Percentiles rank a stretch among this genome's conserved stretches.
These are phyloP conservation scores for Trichoderma gracile DNA, from an alignment of 2,329 filamentous ascomycete genomes.

Conservation along the genomic window DNA sequence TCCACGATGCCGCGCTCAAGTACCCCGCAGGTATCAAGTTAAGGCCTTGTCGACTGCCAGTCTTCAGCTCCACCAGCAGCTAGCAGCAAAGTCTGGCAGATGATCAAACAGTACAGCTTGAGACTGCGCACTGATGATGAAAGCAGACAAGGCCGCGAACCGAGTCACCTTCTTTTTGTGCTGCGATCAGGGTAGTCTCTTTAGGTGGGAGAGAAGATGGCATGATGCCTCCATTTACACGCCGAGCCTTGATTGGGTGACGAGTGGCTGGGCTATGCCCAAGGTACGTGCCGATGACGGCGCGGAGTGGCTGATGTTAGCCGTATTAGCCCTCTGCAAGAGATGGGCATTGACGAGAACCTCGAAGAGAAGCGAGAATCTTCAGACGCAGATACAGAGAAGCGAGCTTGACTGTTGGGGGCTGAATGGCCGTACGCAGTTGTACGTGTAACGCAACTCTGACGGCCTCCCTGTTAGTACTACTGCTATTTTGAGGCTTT, in stretches of 20 bases:
- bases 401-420: background rate
- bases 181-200: background rate
- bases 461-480: too few species aligned
- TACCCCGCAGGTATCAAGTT: background rate
- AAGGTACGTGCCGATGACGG: constrained; percentile 10
- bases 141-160: background rate
- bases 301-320: constrained; percentile 17
- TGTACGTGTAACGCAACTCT: too few species aligned
- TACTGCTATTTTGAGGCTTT: background rate
- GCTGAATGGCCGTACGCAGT: background rate
- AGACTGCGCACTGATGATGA: constrained; percentile 13
- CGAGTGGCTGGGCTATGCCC: constrained; percentile 11
- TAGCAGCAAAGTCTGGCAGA: constrained; percentile 8
- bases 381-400: background rate
- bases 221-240: constrained; percentile 1
- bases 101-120: constrained; percentile 9
- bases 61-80: background rate
- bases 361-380: background rate
- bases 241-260: constrained; percentile 11
- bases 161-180: background rate
- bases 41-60: background rate
- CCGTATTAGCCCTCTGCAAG: background rate
- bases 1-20: constrained; percentile 2
- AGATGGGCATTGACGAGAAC: background rate
- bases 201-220: background rate